phyloP scores from a whole-genome alignment of 805 yeast species.

The Kodamaea jinghongensis region DNA sequence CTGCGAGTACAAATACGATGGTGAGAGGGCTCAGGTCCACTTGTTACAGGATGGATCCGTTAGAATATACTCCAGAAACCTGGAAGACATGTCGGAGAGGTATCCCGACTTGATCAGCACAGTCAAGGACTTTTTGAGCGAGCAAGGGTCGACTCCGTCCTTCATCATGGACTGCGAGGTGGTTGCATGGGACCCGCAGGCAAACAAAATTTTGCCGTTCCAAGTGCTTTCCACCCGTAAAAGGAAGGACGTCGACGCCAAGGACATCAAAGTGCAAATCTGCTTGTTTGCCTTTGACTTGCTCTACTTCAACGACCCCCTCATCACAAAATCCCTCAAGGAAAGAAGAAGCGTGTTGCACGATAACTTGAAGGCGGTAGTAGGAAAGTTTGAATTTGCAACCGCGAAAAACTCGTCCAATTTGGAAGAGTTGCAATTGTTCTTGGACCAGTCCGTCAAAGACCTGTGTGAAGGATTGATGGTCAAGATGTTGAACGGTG shows the following conservation, averaged over 20 bases:
- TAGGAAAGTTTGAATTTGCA: conserved; percentile 83
- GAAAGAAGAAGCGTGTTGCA: conserved; percentile 67
- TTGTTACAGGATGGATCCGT: conserved; percentile 61
- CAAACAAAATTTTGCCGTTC: conserved; percentile 83
- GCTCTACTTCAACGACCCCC: conserved; percentile 66
- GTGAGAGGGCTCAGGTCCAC: conserved; percentile 96
- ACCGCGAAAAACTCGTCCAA: conserved; percentile 67
- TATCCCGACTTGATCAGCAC: conserved; percentile 86
- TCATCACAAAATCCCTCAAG: conserved; percentile 62
- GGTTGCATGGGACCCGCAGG: conserved; percentile 90
- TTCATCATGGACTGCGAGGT: conserved; percentile 94
- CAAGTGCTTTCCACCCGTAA: conserved; percentile 92
- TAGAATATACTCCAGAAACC: conserved; percentile 84
- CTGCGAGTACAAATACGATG: conserved; percentile 96
- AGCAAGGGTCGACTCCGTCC: conserved; percentile 29
- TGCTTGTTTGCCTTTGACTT: conserved; percentile 92
- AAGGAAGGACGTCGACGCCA: conserved; percentile 85
- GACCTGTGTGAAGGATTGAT: conserved; percentile 94
- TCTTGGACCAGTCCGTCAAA: conserved; percentile 84
- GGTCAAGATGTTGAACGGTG: conserved; percentile 85
- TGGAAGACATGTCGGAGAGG: conserved; percentile 94
- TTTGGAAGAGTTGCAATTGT: conserved; percentile 71
- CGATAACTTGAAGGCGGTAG: conserved; percentile 54
- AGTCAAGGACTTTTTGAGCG: conserved; percentile 54
- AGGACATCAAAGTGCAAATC: conserved; percentile 85